phyloP scores from a whole-genome alignment of 2,329 filamentous ascomycete species.

The Neopestalotiopsis sp. region DNA sequence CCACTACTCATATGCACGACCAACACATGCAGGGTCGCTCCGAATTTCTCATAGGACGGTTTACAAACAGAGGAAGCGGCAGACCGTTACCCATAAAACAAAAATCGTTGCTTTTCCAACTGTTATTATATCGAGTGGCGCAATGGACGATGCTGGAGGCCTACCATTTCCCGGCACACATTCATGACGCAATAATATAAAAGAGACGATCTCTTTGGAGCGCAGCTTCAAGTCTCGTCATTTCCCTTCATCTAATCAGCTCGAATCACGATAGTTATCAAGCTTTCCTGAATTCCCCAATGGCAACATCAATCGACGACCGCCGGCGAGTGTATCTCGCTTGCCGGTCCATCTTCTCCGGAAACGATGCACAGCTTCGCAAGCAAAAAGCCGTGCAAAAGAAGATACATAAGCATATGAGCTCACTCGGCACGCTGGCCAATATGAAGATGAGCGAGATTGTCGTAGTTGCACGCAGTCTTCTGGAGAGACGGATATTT shows the following conservation, averaged over 20 bases:
- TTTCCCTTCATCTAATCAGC: background rate
- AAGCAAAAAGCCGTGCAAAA: conserved; percentile 23
- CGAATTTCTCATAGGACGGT: background rate
- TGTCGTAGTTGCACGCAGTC: conserved; percentile 27
- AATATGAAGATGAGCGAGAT: conserved; percentile 3
- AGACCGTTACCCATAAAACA: background rate
- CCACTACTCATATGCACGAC: background rate
- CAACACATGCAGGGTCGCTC: background rate
- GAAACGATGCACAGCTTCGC: conserved; percentile 30
- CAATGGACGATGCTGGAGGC: background rate
- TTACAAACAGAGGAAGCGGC: background rate
- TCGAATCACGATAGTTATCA: background rate
- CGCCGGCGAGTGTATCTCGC: conserved; percentile 33
- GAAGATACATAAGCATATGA: background rate
- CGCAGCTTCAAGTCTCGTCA: background rate
- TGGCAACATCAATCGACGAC: conserved; percentile 17
- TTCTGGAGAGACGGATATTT: conserved; percentile 36
- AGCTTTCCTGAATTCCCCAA: background rate
- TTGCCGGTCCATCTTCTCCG: conserved; percentile 34
- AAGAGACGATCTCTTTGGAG: background rate
- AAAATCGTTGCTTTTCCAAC: background rate
- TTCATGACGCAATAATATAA: background rate
- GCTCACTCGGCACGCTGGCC: background rate
- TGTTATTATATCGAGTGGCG: background rate
- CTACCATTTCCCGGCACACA: background rate